phyloP scores from a whole-genome alignment of 805 yeast genomes.

The Nakazawaea sp. region DNA sequence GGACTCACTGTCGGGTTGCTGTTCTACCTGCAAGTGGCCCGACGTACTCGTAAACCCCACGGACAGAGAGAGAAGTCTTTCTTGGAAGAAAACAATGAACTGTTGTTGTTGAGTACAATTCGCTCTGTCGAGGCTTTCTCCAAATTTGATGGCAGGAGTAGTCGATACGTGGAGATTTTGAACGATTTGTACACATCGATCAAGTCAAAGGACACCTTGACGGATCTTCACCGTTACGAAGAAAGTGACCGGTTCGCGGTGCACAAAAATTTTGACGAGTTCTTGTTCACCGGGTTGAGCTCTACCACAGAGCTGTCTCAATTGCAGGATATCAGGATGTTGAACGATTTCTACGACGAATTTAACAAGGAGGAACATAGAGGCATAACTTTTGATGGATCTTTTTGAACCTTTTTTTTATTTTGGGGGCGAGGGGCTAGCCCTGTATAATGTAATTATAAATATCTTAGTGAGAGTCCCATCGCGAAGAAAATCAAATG shows the following conservation, averaged over 20 bases:
- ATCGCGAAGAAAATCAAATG: too few species aligned
- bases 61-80: not conserved
- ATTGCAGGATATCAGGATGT: not conserved
- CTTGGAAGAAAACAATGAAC: conserved; percentile 12
- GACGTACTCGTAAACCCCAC: not conserved
- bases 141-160: conserved; percentile 12
- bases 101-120: conserved; percentile 14
- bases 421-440: too few species aligned
- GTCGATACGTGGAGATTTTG: conserved; percentile 14
- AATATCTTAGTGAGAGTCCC: too few species aligned
- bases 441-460: too few species aligned
- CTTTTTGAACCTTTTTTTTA: too few species aligned
- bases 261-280: not conserved
- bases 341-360: too few species aligned
- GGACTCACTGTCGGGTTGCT: conserved; percentile 29
- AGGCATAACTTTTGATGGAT: too few species aligned
- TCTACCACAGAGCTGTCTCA: not conserved
- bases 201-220: not conserved
- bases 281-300: not conserved
- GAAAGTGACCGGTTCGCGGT: not conserved
- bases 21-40: conserved; percentile 16
- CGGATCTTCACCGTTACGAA: not conserved
- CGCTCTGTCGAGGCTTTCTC: conserved; percentile 12
- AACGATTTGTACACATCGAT: conserved; percentile 11
- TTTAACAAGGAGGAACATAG: too few species aligned